Conservation (phyloP, 2,329 filamentous ascomycete genomes). For the Clonostachys solani region DNA sequence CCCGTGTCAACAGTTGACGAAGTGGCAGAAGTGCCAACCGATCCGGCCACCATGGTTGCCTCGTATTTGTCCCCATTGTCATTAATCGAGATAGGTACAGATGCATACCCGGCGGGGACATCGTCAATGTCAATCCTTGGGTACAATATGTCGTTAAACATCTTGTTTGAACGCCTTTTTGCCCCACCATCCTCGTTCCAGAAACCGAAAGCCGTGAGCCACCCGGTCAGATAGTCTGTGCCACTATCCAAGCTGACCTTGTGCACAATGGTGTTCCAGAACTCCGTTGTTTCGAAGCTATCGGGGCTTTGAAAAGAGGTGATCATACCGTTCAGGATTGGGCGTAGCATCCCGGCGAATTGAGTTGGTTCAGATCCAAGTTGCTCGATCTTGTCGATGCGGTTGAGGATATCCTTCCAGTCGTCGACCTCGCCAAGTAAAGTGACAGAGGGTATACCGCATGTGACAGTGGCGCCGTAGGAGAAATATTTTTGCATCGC, state of each 20-base stretch:
- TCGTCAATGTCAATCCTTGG: not conserved
- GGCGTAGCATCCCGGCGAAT: constrained; percentile 25
- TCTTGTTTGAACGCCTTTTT: not conserved
- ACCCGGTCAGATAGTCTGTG: not conserved
- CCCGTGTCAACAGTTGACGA: not conserved
- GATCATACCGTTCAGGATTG: constrained; percentile 31
- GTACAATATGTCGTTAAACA: not conserved
- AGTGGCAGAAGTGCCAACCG: not conserved
- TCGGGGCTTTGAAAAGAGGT: constrained; percentile 22
- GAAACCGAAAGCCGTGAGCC: constrained; percentile 1
- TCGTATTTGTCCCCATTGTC: not conserved
- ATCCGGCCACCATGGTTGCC: constrained; percentile 1
- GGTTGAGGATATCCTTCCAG: constrained; percentile 27
- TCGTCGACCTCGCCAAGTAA: constrained; percentile 41
- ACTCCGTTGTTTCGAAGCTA: constrained; percentile 16
- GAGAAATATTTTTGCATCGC: constrained; percentile 43
- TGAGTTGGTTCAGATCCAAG: constrained; percentile 26
- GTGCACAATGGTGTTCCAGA: constrained; percentile 25
- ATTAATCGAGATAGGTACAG: not conserved
- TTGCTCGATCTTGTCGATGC: constrained; percentile 19
- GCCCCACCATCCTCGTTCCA: not conserved
- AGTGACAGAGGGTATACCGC: constrained; percentile 48
- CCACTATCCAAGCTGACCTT: not conserved
- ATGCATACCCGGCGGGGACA: not conserved
- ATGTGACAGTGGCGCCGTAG: constrained; percentile 21